phyloP scores from a whole-genome alignment of 345 rosid genomes.

The Syzygium jambos region DNA sequence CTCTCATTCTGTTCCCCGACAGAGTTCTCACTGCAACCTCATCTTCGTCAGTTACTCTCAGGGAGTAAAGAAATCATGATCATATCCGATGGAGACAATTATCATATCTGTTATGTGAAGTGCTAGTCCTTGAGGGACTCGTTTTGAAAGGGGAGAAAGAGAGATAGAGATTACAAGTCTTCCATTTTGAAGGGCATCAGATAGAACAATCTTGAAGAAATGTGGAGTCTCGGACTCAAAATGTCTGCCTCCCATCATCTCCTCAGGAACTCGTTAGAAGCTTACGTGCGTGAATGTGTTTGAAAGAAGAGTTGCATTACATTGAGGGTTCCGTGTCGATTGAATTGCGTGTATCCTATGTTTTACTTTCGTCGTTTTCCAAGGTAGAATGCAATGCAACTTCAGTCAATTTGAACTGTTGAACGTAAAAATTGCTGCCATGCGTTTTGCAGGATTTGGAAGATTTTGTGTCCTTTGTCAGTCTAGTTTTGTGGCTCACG shows the following conservation, averaged over 20 bases:
- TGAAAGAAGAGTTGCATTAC: not conserved
- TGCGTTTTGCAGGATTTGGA: not conserved
- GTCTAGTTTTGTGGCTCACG: not conserved
- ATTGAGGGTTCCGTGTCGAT: not conserved
- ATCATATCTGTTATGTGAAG: not conserved
- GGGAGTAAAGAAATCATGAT: too few species aligned
- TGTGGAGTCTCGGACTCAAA: slow-evolving; percentile 1
- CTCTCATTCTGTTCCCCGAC: too few species aligned
- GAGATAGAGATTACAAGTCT: not conserved
- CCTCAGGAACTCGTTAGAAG: not conserved
- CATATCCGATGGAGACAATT: too few species aligned
- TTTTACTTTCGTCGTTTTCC: not conserved
- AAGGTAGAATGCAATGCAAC: not conserved
- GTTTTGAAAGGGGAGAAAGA: not conserved
- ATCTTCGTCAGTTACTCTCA: not conserved
- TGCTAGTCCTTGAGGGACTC: not conserved
- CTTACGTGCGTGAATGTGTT: not conserved
- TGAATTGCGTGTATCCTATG: not conserved
- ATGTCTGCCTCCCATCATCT: not conserved
- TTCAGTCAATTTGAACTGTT: not conserved
- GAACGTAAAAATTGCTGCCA: not conserved
- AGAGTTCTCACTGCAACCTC: too few species aligned
- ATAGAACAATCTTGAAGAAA: slow-evolving; percentile 6
- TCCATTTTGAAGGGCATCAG: not conserved
- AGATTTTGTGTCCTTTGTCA: not conserved